phyloP scores from a whole-genome alignment of 192 early-diverging fungal genomes.

The Bifiguratus adelaidae region DNA sequence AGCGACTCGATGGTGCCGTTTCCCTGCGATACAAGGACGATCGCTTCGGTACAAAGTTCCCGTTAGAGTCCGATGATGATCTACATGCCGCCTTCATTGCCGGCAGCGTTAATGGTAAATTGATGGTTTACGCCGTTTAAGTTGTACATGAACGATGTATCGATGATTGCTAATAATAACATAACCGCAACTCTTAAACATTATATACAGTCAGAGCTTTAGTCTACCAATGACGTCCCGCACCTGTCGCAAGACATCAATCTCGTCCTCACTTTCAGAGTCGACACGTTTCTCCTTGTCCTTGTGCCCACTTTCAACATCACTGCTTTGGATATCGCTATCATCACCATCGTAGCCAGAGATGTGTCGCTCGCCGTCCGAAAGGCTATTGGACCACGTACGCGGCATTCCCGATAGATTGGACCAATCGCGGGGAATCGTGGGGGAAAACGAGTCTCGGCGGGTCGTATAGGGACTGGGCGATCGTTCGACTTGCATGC shows the following conservation, averaged over 20 bases:
- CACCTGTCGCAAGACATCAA: constrained; percentile 5
- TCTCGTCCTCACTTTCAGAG: not conserved
- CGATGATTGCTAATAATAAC: constrained; percentile 1
- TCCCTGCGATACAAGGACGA: constrained; percentile 27
- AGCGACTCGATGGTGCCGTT: constrained; percentile 33
- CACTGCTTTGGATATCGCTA: constrained; percentile 7
- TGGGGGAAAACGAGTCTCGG: too few relatives aligned
- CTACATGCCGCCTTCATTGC: constrained; percentile 29
- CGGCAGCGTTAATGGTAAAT: constrained; percentile 23
- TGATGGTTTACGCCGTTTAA: constrained; percentile 30
- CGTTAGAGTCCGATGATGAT: constrained; percentile 20
- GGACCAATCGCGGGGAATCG: too few relatives aligned
- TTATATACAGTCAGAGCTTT: constrained; percentile 2
- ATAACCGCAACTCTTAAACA: constrained; percentile 5
- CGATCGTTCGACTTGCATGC: too few relatives aligned
- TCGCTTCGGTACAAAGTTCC: constrained; percentile 1
- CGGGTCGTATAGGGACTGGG: too few relatives aligned
- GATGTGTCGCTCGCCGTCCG: constrained; percentile 1
- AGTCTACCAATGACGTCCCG: constrained; percentile 1
- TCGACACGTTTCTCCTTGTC: not conserved
- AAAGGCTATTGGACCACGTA: too few relatives aligned
- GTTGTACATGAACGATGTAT: not conserved
- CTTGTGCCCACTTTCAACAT: not conserved
- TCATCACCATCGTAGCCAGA: not conserved
- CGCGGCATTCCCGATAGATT: too few relatives aligned